A percentile compares a stretch with the other conserved stretches of the same genome.
phyloP scores from a whole-genome alignment of 192 early-diverging fungal genomes.

The Linnemannia exigua region DNA sequence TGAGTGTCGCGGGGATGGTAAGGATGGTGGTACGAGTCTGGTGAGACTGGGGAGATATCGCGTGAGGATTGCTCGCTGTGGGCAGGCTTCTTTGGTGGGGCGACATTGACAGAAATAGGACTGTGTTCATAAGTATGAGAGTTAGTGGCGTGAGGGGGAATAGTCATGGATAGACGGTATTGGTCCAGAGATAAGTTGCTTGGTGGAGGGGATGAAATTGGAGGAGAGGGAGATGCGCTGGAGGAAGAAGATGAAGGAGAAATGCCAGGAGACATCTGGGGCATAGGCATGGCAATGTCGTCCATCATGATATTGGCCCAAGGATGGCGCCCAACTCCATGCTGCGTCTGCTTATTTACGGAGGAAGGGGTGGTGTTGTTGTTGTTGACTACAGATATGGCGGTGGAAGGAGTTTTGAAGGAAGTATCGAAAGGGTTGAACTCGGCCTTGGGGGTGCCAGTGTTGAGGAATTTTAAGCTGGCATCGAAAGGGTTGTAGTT shows the following conservation, averaged over 20 bases:
- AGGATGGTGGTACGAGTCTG: background rate
- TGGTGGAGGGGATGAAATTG: slow-evolving; percentile 15
- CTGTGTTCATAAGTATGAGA: background rate
- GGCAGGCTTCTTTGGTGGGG: background rate
- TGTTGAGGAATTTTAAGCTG: slow-evolving; percentile 38
- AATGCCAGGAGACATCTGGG: slow-evolving; percentile 36
- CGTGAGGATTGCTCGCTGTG: background rate
- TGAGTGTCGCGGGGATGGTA: background rate
- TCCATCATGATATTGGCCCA: slow-evolving; percentile 39
- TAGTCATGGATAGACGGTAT: slow-evolving; percentile 1
- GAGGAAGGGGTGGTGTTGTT: background rate
- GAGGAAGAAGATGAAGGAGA: slow-evolving; percentile 26
- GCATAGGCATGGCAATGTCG: slow-evolving; percentile 23
- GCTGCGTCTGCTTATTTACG: background rate
- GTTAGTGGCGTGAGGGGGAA: background rate
- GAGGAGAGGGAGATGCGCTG: slow-evolving; percentile 17
- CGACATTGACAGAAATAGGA: background rate
- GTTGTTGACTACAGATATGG: slow-evolving; percentile 14
- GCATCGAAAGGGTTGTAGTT: slow-evolving; percentile 49
- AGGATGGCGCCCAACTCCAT: slow-evolving; percentile 9
- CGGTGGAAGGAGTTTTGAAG: slow-evolving; percentile 18
- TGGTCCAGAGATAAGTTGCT: slow-evolving; percentile 10
- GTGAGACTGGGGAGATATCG: slow-evolving; percentile 3
- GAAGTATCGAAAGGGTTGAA: slow-evolving; percentile 47
- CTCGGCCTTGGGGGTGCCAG: slow-evolving; percentile 42